Conservation (phyloP, 208 protist genomes). For the Trichomonas vaginalis region DNA sequence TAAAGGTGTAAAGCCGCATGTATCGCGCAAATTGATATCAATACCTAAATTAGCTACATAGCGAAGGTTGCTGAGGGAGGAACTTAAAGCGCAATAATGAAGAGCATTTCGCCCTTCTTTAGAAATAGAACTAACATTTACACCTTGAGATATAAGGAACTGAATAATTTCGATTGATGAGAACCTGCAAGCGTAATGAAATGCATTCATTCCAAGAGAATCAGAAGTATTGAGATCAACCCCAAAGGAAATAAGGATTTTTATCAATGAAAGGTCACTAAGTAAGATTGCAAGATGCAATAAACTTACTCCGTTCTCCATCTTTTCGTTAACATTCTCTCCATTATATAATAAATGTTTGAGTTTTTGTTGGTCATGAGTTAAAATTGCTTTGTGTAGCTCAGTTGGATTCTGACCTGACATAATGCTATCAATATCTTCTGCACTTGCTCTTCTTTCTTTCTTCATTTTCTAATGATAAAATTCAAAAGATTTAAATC, state of each 20-base stretch:
- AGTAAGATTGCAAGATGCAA: neutral
- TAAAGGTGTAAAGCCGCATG: neutral
- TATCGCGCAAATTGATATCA: neutral
- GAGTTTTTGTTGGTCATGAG: neutral
- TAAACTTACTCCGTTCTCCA: neutral
- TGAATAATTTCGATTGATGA: neutral
- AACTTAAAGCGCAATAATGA: neutral
- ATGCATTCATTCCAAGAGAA: neutral
- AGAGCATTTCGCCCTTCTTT: neutral
- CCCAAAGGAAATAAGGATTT: neutral
- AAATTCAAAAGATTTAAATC: too few relatives aligned
- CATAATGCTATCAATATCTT: neutral
- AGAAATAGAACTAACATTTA: neutral
- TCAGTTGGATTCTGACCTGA: neutral
- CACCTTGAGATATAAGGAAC: neutral
- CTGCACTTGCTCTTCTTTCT: neutral
- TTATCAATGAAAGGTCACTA: neutral
- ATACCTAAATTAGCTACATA: neutral
- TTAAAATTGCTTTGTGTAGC: neutral
- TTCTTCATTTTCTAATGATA: neutral
- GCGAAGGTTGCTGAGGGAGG: neutral
- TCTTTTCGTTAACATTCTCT: neutral
- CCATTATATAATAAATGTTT: neutral
- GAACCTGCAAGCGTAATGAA: neutral
- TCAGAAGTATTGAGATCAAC: neutral